Percentiles rank a stretch among this genome's conserved stretches.
These are phyloP conservation scores for Pulveroboletus frians DNA, from an alignment of 768 basidiomycete species.

Conservation along the genomic window DNA sequence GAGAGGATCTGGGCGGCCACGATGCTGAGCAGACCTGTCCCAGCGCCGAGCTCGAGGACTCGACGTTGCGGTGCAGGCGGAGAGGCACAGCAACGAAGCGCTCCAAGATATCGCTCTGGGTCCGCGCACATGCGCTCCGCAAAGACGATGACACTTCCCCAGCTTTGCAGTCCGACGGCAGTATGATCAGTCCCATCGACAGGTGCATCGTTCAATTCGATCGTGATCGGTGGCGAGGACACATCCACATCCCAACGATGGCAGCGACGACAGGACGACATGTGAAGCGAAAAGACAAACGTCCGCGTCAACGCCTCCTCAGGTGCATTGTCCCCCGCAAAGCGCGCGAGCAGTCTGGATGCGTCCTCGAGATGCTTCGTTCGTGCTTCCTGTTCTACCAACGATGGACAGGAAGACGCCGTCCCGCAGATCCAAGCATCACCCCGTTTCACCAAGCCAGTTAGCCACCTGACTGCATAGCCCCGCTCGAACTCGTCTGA, in stretches of 20 bases:
- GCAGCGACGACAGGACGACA: conserved; percentile 5
- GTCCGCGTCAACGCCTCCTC: conserved; percentile 44
- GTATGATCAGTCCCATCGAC: conserved; percentile 64
- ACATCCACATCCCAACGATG: neutral
- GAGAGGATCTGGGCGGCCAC: conserved; percentile 47
- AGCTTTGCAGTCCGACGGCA: conserved; percentile 78
- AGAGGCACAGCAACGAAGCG: conserved; percentile 8
- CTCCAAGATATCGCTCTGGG: conserved; percentile 38
- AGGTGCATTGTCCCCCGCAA: conserved; percentile 40
- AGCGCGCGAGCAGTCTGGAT: conserved; percentile 50
- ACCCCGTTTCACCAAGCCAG: conserved; percentile 58
- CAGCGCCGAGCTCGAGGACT: conserved; percentile 79
- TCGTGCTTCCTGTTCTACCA: conserved; percentile 39
- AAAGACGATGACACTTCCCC: conserved; percentile 74
- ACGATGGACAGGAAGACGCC: conserved; percentile 15
- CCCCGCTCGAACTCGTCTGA: conserved; percentile 62
- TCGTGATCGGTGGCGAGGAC: conserved; percentile 26
- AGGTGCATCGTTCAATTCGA: conserved; percentile 69
- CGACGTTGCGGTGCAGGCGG: conserved; percentile 23
- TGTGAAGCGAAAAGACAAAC: conserved; percentile 43
- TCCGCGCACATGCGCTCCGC: conserved; percentile 54
- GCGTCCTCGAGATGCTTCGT: conserved; percentile 49
- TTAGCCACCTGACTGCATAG: conserved; percentile 71
- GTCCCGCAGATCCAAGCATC: conserved; percentile 41
- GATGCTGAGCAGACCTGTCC: conserved; percentile 81